These are phyloP conservation scores for Sporisorium sorghi DNA, from an alignment of 1,284 basidiomycete species.

Conservation along the genomic window DNA sequence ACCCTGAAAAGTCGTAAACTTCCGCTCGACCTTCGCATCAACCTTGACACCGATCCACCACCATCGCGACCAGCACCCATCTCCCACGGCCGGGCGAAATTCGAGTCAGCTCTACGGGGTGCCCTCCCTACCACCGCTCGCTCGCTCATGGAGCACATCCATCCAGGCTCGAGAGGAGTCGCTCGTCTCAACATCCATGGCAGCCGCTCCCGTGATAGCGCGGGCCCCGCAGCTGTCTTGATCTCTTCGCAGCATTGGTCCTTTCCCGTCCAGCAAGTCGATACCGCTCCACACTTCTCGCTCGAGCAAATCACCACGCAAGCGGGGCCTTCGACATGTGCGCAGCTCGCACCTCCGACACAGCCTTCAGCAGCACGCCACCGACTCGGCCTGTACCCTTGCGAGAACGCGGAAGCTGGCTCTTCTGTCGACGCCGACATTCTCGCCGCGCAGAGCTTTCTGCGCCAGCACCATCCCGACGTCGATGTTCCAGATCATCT, in stretches of 20 bases:
- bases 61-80: not conserved
- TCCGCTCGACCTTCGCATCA: not conserved
- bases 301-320: not conserved
- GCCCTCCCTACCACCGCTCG: not conserved
- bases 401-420: conserved; percentile 6
- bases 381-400: conserved; percentile 20
- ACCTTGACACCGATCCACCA: not conserved
- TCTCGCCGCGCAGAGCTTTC: conserved; percentile 28
- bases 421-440: conserved; percentile 43
- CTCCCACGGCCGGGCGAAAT: not conserved
- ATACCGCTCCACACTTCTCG: not conserved
- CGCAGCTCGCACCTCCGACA: conserved; percentile 23
- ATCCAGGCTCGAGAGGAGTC: conserved; percentile 40
- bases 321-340: not conserved
- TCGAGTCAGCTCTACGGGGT: not conserved
- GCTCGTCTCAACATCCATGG: conserved; percentile 23
- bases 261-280: conserved; percentile 9
- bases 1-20: conserved; percentile 3
- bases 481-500: conserved; percentile 36
- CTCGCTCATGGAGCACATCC: conserved; percentile 19
- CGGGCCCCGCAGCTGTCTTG: not conserved
- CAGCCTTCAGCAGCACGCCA: not conserved
- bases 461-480: conserved; percentile 25
- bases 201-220: conserved; percentile 14
- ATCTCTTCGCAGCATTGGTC: conserved; percentile 31